phyloP scores from a whole-genome alignment of 2,329 filamentous ascomycete species.

The Scedosporium boydii region DNA sequence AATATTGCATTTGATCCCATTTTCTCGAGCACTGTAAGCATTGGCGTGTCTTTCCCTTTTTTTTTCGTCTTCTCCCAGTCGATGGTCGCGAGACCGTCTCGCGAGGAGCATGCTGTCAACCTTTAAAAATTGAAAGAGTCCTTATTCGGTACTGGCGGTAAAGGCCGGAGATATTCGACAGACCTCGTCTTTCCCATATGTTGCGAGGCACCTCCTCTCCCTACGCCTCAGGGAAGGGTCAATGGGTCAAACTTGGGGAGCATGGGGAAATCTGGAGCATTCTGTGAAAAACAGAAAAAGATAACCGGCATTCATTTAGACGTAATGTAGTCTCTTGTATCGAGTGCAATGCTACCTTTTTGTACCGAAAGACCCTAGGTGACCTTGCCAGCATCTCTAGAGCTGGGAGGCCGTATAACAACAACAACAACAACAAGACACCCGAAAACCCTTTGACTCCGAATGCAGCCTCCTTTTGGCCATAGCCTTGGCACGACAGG shows the following conservation, averaged over 20 bases:
- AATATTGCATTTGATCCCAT: too few species aligned
- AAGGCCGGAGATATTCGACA: too few species aligned
- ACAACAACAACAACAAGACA: slow-evolving; percentile 5
- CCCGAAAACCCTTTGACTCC: slow-evolving; percentile 44
- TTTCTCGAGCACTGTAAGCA: too few species aligned
- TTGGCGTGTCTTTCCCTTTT: too few species aligned
- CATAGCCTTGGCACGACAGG: slow-evolving; percentile 9
- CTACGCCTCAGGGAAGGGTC: too few species aligned
- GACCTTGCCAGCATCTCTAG: not conserved
- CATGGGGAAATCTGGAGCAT: not conserved
- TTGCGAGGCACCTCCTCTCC: too few species aligned
- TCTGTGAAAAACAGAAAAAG: not conserved
- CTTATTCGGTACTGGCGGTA: too few species aligned
- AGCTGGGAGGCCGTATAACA: slow-evolving; percentile 1
- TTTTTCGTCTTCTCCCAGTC: too few species aligned
- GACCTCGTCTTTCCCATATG: too few species aligned
- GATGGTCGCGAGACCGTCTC: too few species aligned
- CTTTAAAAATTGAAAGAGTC: too few species aligned
- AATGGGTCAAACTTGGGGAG: not conserved
- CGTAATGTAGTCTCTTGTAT: slow-evolving; percentile 3
- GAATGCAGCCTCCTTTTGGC: slow-evolving; percentile 47
- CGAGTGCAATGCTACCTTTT: slow-evolving; percentile 7
- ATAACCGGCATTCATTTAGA: not conserved
- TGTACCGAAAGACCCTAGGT: slow-evolving; percentile 5
- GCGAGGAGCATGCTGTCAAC: too few species aligned